phyloP scores from a whole-genome alignment of 768 basidiomycete genomes.

The Lepiota venenata region DNA sequence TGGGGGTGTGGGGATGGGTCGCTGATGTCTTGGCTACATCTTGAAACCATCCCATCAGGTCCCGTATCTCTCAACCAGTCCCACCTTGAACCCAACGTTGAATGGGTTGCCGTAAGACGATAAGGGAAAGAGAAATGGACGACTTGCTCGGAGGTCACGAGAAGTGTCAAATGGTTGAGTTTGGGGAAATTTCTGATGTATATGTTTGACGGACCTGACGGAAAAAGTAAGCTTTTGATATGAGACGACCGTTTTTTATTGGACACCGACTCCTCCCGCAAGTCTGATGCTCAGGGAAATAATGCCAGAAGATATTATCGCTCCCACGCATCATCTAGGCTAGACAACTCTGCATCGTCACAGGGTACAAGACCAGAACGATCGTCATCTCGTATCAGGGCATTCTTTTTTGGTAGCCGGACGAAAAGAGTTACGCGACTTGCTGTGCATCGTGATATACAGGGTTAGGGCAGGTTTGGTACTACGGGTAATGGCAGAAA shows the following conservation, averaged over 20 bases:
- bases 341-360: not conserved
- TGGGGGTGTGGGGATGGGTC: too few species aligned
- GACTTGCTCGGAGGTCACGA: not conserved
- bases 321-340: not conserved
- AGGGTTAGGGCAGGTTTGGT: not conserved
- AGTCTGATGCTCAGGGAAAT: not conserved
- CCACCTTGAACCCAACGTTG: not conserved
- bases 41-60: not conserved
- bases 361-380: conserved; percentile 1
- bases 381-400: not conserved
- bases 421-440: not conserved
- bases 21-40: too few species aligned
- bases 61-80: not conserved
- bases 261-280: not conserved
- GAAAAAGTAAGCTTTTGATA: not conserved
- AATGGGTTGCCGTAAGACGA: conserved; percentile 1
- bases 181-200: conserved; percentile 1
- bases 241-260: not conserved
- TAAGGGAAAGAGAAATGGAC: conserved; percentile 1
- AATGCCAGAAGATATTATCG: not conserved
- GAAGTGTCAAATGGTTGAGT: not conserved
- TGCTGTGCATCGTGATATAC: not conserved
- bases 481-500: too few species aligned
- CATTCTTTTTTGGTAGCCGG: not conserved
- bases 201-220: not conserved